These are phyloP conservation scores for Ceratocystis cacaofunesta DNA, from an alignment of 2,329 filamentous ascomycete species.

Conservation along the genomic window DNA sequence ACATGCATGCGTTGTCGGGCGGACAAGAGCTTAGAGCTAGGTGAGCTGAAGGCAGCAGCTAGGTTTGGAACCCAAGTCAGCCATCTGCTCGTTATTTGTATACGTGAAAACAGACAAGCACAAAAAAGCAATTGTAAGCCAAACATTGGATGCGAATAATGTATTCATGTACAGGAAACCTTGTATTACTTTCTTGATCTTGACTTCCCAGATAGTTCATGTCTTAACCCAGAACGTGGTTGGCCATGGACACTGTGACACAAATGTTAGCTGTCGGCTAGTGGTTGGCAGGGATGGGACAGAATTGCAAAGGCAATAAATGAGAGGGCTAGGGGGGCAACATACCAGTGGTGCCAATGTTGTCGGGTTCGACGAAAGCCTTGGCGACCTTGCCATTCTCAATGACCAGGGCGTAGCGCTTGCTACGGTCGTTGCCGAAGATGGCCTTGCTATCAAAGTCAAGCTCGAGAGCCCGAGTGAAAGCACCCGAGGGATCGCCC, in stretches of 20 bases:
- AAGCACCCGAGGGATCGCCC: slow-evolving; percentile 62
- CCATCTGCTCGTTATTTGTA: no score
- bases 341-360: slow-evolving; percentile 64
- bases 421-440: slow-evolving; percentile 70
- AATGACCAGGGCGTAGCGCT: slow-evolving; percentile 73
- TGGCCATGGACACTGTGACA: slow-evolving; percentile 34
- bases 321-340: slow-evolving; percentile 4
- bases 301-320: not conserved
- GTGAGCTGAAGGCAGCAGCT: not conserved
- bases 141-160: not conserved
- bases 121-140: not conserved
- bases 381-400: slow-evolving; percentile 75
- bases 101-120: no score
- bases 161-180: not conserved
- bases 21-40: not conserved
- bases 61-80: not conserved
- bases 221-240: slow-evolving; percentile 32
- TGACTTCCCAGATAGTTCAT: not conserved
- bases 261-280: slow-evolving; percentile 1
- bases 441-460: slow-evolving; percentile 64
- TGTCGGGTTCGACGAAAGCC: slow-evolving; percentile 74
- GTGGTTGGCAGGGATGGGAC: not conserved
- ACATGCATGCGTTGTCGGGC: not conserved
- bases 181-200: not conserved
- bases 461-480: slow-evolving; percentile 72